Evolutionary conservation across 2,329 filamentous ascomycete species (phyloP).

Genomic region (Scorias spongiosa): DNA sequence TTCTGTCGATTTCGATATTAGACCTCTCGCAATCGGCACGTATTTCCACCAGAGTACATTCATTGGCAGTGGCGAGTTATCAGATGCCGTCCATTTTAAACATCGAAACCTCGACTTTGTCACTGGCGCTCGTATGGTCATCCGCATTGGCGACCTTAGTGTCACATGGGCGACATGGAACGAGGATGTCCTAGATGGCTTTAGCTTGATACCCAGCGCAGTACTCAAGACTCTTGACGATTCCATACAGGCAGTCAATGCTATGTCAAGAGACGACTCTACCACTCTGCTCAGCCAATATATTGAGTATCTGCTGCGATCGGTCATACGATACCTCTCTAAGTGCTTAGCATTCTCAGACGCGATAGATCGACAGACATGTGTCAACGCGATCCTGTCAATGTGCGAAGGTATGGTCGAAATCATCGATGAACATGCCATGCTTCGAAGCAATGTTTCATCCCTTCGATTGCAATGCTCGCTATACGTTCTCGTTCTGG

Average conservation of each 20-base stretch:
- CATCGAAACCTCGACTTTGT: slow-evolving; percentile 29
- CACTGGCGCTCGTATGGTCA: slow-evolving; percentile 21
- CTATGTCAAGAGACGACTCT: neutral
- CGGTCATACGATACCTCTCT: slow-evolving; percentile 35
- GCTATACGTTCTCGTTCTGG: slow-evolving; percentile 14
- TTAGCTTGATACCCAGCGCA: slow-evolving; percentile 21
- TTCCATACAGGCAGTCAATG: neutral
- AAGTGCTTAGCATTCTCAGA: slow-evolving; percentile 38
- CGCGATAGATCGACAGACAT: slow-evolving; percentile 35
- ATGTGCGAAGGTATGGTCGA: slow-evolving; percentile 23
- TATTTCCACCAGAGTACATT: slow-evolving; percentile 43
- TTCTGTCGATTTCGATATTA: slow-evolving; percentile 37
- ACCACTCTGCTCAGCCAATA: neutral
- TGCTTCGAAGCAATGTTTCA: neutral
- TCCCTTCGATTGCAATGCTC: neutral
- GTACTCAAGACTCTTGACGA: slow-evolving; percentile 4
- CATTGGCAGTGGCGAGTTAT: slow-evolving; percentile 41
- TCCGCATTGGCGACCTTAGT: slow-evolving; percentile 21
- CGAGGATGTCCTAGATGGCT: slow-evolving; percentile 35
- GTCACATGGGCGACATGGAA: slow-evolving; percentile 39
- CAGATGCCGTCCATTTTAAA: slow-evolving; percentile 26
- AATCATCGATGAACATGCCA: slow-evolving; percentile 2
- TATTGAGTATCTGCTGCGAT: slow-evolving; percentile 24
- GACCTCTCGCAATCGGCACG: slow-evolving; percentile 33
- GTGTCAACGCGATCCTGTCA: slow-evolving; percentile 27